A percentile compares a stretch with the other conserved stretches of the same genome.
Conservation (phyloP, 176 grass and related monocot genomes). For the Pharus latifolius region DNA sequence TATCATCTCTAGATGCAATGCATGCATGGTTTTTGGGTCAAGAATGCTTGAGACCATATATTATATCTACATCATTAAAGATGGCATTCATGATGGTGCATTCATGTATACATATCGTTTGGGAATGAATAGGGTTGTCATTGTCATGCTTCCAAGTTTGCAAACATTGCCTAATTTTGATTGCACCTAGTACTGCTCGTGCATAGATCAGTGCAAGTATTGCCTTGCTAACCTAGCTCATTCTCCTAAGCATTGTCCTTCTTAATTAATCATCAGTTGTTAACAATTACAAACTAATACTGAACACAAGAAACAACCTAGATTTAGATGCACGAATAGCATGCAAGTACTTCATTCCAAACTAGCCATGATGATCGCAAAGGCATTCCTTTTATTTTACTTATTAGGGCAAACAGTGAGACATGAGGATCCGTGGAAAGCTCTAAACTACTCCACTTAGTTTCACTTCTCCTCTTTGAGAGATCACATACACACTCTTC, state of each 20-base stretch:
- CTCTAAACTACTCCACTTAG: conserved; percentile 19
- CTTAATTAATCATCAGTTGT: background rate
- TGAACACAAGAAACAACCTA: conserved; percentile 2
- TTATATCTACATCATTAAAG: background rate
- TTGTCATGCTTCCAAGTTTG: background rate
- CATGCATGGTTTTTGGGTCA: background rate
- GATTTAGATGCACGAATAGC: background rate
- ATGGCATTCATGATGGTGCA: background rate
- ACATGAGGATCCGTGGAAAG: background rate
- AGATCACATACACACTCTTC: conserved; percentile 10
- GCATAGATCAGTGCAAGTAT: background rate
- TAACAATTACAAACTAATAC: background rate
- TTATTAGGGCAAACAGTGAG: conserved; percentile 3
- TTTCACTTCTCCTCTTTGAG: conserved; percentile 37
- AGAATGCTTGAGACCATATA: background rate
- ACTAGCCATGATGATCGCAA: background rate
- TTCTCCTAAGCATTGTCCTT: background rate
- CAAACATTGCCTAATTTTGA: background rate
- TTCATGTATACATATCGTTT: conserved; percentile 12
- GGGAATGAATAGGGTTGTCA: background rate
- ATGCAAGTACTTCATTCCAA: conserved; percentile 13
- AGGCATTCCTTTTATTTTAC: background rate
- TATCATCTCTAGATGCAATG: background rate
- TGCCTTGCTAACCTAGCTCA: background rate
- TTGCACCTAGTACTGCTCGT: background rate